phyloP scores from a whole-genome alignment of 1,284 basidiomycete genomes.

The Pyrrhoderma lamaoense region DNA sequence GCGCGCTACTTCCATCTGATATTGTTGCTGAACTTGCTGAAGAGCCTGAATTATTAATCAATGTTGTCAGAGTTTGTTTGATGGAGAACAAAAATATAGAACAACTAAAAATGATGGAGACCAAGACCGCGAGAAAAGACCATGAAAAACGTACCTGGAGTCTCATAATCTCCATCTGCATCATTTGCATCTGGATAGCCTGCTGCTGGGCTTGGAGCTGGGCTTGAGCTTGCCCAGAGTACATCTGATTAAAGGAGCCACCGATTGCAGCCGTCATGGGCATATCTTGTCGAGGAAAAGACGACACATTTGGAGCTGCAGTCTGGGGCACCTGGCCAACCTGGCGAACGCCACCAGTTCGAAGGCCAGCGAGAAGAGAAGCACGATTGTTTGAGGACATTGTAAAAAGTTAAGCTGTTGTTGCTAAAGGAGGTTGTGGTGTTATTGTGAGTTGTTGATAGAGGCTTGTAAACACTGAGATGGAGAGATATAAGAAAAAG shows the following conservation, averaged over 20 bases:
- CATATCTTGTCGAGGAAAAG: slow-evolving; percentile 46
- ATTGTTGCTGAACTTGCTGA: slow-evolving; percentile 47
- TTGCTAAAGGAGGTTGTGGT: slow-evolving; percentile 28
- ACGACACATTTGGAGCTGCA: slow-evolving; percentile 54
- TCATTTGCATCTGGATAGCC: slow-evolving; percentile 33
- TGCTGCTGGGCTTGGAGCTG: slow-evolving; percentile 36
- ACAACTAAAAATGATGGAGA: not conserved
- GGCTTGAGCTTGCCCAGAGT: slow-evolving; percentile 38
- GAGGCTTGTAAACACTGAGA: too few relatives aligned
- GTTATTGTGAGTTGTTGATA: slow-evolving; percentile 17
- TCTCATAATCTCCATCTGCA: slow-evolving; percentile 62
- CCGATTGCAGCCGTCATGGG: slow-evolving; percentile 68
- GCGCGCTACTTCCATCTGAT: slow-evolving; percentile 44
- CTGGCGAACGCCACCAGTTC: slow-evolving; percentile 76
- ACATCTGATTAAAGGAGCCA: slow-evolving; percentile 48
- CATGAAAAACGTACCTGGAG: slow-evolving; percentile 52
- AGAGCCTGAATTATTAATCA: slow-evolving; percentile 23
- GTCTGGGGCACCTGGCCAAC: slow-evolving; percentile 56
- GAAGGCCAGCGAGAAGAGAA: slow-evolving; percentile 75
- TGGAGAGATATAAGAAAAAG: slow-evolving; percentile 19
- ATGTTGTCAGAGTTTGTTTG: slow-evolving; percentile 11
- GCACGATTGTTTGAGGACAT: slow-evolving; percentile 59
- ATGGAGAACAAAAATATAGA: not conserved
- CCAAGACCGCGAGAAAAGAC: not conserved
- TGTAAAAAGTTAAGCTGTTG: slow-evolving; percentile 25